Evolutionary conservation across 2,329 filamentous ascomycete species (phyloP), one percentile per base, ranked within the genome.

Genomic region (Colletotrichum neosansevieriae): DNA sequence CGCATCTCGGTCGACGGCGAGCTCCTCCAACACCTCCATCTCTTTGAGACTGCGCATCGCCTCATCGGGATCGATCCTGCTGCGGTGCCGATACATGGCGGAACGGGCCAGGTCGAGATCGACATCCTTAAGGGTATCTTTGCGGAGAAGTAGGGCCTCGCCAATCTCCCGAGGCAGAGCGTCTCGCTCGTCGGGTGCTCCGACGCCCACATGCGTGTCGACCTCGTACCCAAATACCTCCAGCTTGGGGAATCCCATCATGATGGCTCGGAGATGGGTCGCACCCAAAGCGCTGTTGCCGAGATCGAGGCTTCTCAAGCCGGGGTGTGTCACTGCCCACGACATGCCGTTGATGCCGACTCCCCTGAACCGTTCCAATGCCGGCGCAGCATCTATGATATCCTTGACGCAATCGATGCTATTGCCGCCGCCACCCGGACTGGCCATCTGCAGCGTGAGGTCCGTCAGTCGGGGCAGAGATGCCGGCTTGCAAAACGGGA

Each of bases 391-490:
- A 13, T 34, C 24, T 11, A 62, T 4, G 17, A 62, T 62, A 1
- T 21, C 21, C 11, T 19, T 15, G 1, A 44, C 40, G 12, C 36
- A 34, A 24, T 56, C 59, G 1, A 62, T 56, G 29, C 17, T 36
- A 6, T 19, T 38, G 7, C 59, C 59, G 7, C 59, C 59, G 0
- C 34, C 21, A 6, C 47, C 19, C 58, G 32, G 21, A 4, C 42
- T 13, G 17, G 56, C 13, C 11, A 44, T 34, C 50, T 54, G 36
- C 21, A 62, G 36, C 11, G 47, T 56, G 15, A 62, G 36, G 24
- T 62, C 59, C 19, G 59, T 62, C 50, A 62, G 13, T 1, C 50
- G 38, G 2, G 49, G 59, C 7, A 62, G 36, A 19, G 59, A 62
- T 2, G 29, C 59, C 10, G 36, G 59, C 11, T 21, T 15, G 12